These are phyloP conservation scores for Fusarium algeriense DNA, from an alignment of 2,329 filamentous ascomycete genomes.

Conservation along the genomic window DNA sequence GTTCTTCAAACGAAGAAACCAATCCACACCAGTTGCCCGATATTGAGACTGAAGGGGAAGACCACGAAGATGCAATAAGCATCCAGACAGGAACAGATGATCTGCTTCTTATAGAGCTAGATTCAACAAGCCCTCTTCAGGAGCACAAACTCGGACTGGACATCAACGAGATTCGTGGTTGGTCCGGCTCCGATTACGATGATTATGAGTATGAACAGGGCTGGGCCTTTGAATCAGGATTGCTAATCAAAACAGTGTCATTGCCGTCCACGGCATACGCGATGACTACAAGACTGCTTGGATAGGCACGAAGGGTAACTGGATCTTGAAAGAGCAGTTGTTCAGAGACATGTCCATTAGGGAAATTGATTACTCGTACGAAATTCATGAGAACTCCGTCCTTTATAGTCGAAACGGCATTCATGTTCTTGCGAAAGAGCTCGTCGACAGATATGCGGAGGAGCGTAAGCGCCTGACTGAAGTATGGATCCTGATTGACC, in stretches of 20 bases:
- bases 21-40: too few species aligned
- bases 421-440: background rate
- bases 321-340: background rate
- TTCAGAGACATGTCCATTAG: background rate
- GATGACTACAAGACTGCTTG: constrained; percentile 5
- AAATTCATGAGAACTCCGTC: background rate
- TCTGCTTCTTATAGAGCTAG: background rate
- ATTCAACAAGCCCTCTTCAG: rapidly evolving
- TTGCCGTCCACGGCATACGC: constrained; percentile 1
- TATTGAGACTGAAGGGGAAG: rapidly evolving
- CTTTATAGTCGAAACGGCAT: background rate
- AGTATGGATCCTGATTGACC: background rate
- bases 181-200: background rate
- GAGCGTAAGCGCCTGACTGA: background rate
- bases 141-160: background rate
- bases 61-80: background rate
- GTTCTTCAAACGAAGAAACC: background rate
- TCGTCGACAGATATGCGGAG: background rate
- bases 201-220: constrained; percentile 4
- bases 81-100: background rate
- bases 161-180: background rate
- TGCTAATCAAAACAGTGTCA: background rate
- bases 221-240: rapidly evolving
- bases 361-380: constrained; percentile 6
- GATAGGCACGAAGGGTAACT: background rate